phyloP scores from a whole-genome alignment of 2,329 filamentous ascomycete species.

The Colletotrichum eremochloae region DNA sequence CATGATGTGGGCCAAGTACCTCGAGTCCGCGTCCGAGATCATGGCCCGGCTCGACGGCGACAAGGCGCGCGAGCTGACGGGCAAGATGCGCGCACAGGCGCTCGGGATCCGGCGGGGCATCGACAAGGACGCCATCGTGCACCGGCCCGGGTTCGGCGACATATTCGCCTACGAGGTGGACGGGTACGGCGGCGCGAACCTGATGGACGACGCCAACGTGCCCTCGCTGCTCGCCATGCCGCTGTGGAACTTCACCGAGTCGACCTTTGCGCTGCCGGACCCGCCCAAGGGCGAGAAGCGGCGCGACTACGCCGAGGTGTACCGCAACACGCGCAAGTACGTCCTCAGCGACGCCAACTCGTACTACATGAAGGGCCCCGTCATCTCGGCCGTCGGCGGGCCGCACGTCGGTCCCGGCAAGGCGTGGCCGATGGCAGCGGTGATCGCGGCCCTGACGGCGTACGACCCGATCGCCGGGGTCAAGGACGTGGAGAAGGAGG shows the following conservation, averaged over 20 bases:
- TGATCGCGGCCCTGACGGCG: slow-evolving; percentile 65
- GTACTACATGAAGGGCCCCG: slow-evolving; percentile 77
- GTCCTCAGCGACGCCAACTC: slow-evolving; percentile 82
- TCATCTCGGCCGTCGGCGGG: slow-evolving; percentile 80
- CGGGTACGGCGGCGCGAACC: slow-evolving; percentile 74
- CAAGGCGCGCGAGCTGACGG: slow-evolving; percentile 58
- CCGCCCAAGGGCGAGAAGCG: slow-evolving; percentile 48
- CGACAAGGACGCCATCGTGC: slow-evolving; percentile 77
- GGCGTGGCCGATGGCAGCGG: slow-evolving; percentile 70
- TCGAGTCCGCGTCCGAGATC: slow-evolving; percentile 63
- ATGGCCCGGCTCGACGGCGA: slow-evolving; percentile 61
- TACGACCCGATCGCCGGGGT: slow-evolving; percentile 46
- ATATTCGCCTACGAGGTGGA: slow-evolving; percentile 85
- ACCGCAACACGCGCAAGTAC: slow-evolving; percentile 84
- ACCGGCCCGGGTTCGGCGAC: slow-evolving; percentile 64
- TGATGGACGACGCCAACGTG: slow-evolving; percentile 82
- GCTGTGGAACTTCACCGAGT: slow-evolving; percentile 67
- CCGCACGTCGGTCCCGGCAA: slow-evolving; percentile 72
- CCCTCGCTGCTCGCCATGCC: slow-evolving; percentile 75
- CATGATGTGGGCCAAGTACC: slow-evolving; percentile 81
- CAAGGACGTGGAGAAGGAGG: slow-evolving; percentile 51
- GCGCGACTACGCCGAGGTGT: slow-evolving; percentile 71
- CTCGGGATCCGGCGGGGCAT: slow-evolving; percentile 76
- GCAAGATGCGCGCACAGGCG: slow-evolving; percentile 69
- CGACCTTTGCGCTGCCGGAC: slow-evolving; percentile 26